phyloP scores from a whole-genome alignment of 2,329 filamentous ascomycete genomes.

The Pyrenochaeta sp. region DNA sequence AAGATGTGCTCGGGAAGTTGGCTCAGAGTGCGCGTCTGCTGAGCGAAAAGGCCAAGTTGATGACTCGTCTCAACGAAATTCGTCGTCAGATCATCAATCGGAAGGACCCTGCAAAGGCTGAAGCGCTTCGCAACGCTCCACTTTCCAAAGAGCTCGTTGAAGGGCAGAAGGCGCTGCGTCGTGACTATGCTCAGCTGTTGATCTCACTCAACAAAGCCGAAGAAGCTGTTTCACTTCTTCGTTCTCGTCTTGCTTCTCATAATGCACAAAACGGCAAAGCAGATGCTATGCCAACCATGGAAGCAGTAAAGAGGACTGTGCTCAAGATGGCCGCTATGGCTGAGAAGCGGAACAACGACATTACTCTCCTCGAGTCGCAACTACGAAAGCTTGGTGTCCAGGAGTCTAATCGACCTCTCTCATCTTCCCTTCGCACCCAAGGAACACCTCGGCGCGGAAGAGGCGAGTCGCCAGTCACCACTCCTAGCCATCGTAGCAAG shows the following conservation, averaged over 20 bases:
- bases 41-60: constrained; percentile 73
- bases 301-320: constrained; percentile 91
- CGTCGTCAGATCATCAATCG: constrained; percentile 75
- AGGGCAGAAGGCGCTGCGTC: constrained; percentile 83
- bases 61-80: constrained; percentile 77
- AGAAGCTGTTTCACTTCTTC: constrained; percentile 78
- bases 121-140: constrained; percentile 72
- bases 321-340: constrained; percentile 91
- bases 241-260: constrained; percentile 73
- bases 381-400: constrained; percentile 70
- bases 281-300: constrained; percentile 75
- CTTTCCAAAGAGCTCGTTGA: constrained; percentile 84
- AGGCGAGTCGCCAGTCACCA: constrained; percentile 39
- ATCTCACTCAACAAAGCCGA: constrained; percentile 80
- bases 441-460: constrained; percentile 27
- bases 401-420: constrained; percentile 30
- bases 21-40: constrained; percentile 71
- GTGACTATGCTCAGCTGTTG: constrained; percentile 76
- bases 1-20: constrained; percentile 72
- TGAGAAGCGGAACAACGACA: constrained; percentile 87
- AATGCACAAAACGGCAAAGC: constrained; percentile 56
- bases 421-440: constrained; percentile 25
- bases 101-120: constrained; percentile 71
- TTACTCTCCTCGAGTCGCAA: constrained; percentile 88
- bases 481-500: constrained; percentile 41